Percentiles rank a stretch among this genome's conserved stretches.
phyloP scores from a whole-genome alignment of 495 filamentous ascomycete species.

The Xylaria flabelliformis region DNA sequence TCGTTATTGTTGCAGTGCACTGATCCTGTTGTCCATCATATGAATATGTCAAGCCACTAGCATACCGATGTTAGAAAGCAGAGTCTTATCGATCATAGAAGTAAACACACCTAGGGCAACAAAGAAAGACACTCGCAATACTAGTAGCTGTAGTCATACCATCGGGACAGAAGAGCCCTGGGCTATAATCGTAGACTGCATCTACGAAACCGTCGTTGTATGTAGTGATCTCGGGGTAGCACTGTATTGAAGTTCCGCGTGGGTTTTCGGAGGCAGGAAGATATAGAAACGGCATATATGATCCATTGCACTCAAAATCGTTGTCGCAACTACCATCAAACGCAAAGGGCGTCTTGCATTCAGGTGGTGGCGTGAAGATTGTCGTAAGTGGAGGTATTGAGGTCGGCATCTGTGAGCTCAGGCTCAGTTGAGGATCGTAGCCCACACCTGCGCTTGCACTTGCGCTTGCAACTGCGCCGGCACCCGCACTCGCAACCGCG shows the following conservation, averaged over 20 bases:
- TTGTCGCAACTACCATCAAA: neutral
- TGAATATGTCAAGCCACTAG: conserved; percentile 13
- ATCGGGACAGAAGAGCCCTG: conserved; percentile 11
- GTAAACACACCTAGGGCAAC: conserved; percentile 14
- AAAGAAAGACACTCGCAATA: neutral
- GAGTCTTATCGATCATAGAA: neutral
- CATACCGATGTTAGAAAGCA: neutral
- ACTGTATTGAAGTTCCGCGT: neutral
- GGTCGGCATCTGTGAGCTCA: neutral
- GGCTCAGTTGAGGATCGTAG: neutral
- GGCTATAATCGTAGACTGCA: neutral
- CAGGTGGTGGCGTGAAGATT: conserved; percentile 4
- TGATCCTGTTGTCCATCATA: neutral
- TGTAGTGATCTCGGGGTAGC: conserved; percentile 1
- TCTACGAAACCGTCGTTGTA: neutral
- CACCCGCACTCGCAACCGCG: too few species aligned
- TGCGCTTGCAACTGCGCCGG: neutral
- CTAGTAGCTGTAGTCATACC: conserved; percentile 11
- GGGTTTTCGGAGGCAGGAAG: neutral
- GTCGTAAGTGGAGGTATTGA: conserved; percentile 1
- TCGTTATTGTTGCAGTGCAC: neutral
- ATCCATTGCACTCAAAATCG: neutral
- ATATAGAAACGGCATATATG: neutral
- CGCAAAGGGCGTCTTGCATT: conserved; percentile 1
- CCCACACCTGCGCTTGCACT: neutral